phyloP scores from a whole-genome alignment of 495 filamentous ascomycete species.

The Podospora pseudocomata region DNA sequence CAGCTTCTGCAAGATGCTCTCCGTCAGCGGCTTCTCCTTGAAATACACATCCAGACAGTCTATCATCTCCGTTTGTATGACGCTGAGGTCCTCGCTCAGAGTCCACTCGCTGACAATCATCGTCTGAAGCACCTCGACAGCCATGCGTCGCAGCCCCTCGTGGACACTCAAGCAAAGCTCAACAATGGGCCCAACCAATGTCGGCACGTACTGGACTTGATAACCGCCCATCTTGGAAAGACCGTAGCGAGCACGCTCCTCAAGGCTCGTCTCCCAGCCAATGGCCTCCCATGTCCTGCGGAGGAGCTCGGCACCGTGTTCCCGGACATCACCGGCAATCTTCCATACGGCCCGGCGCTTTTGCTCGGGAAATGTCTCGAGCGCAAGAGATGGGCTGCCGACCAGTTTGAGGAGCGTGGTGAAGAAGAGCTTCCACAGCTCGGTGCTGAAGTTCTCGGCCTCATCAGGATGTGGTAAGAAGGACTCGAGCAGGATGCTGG shows the following conservation, averaged over 20 bases:
- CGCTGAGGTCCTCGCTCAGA: slow-evolving; percentile 84
- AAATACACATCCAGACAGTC: slow-evolving; percentile 91
- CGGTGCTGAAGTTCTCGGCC: slow-evolving; percentile 87
- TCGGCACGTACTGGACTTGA: slow-evolving; percentile 96
- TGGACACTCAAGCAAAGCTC: slow-evolving; percentile 94
- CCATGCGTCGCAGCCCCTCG: slow-evolving; percentile 81
- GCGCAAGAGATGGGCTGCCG: slow-evolving; percentile 77
- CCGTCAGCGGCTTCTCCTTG: slow-evolving; percentile 80
- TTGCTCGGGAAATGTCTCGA: slow-evolving; percentile 97
- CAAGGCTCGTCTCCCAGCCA: slow-evolving; percentile 85
- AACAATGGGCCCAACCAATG: slow-evolving; percentile 84
- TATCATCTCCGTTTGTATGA: slow-evolving; percentile 95
- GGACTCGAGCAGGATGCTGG: slow-evolving; percentile 67
- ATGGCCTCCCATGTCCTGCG: slow-evolving; percentile 90
- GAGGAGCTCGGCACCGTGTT: slow-evolving; percentile 82
- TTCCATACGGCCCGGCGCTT: slow-evolving; percentile 97
- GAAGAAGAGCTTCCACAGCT: slow-evolving; percentile 92
- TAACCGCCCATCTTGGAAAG: slow-evolving; percentile 87
- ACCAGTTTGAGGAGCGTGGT: slow-evolving; percentile 84
- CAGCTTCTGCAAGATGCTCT: slow-evolving; percentile 85
- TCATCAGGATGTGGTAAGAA: slow-evolving; percentile 86
- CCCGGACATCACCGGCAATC: slow-evolving; percentile 93
- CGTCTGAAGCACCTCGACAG: slow-evolving; percentile 87
- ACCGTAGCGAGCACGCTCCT: slow-evolving; percentile 69
- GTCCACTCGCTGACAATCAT: slow-evolving; percentile 99